Evolutionary conservation across 108 stramenopile species (phyloP).

Genomic region (Nitzschia inconspicua): DNA sequence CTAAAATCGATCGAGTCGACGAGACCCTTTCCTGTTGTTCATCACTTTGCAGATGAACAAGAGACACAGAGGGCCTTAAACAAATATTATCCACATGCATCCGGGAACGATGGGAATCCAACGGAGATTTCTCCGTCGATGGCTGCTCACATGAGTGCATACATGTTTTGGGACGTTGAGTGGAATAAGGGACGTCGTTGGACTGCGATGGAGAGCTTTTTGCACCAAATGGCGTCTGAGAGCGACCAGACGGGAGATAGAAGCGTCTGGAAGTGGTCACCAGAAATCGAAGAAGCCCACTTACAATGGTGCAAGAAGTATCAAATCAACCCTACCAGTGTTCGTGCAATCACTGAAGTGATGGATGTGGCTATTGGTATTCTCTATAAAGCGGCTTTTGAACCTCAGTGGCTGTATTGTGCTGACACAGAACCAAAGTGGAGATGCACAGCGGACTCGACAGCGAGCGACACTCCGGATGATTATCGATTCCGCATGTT

Average conservation of each 20-base stretch:
- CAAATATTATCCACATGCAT: constrained; percentile 26
- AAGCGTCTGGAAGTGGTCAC: constrained; percentile 38
- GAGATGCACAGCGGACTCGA: constrained; percentile 9
- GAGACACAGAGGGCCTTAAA: constrained; percentile 23
- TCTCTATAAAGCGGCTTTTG: constrained; percentile 32
- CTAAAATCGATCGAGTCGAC: constrained; percentile 29
- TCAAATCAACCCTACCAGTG: constrained; percentile 46
- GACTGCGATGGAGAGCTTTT: constrained; percentile 23
- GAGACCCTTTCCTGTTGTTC: constrained; percentile 37
- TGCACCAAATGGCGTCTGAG: constrained; percentile 1
- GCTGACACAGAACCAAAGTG: constrained; percentile 32
- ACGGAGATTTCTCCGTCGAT: constrained; percentile 26
- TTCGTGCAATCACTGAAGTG: constrained; percentile 29
- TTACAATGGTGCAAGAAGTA: constrained; percentile 39
- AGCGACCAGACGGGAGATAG: constrained; percentile 5
- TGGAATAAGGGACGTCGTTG: constrained; percentile 24
- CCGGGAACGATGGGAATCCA: too few species aligned
- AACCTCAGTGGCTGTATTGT: constrained; percentile 52
- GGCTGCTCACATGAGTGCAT: constrained; percentile 43
- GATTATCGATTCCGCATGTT: neutral
- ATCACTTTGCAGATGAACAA: constrained; percentile 24
- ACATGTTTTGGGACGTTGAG: constrained; percentile 36
- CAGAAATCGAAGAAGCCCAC: constrained; percentile 35
- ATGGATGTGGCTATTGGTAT: constrained; percentile 33
- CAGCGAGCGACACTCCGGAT: neutral